These are phyloP conservation scores for Pleodorina starrii DNA, from an alignment of 139 green algal genomes.

Conservation along the genomic window DNA sequence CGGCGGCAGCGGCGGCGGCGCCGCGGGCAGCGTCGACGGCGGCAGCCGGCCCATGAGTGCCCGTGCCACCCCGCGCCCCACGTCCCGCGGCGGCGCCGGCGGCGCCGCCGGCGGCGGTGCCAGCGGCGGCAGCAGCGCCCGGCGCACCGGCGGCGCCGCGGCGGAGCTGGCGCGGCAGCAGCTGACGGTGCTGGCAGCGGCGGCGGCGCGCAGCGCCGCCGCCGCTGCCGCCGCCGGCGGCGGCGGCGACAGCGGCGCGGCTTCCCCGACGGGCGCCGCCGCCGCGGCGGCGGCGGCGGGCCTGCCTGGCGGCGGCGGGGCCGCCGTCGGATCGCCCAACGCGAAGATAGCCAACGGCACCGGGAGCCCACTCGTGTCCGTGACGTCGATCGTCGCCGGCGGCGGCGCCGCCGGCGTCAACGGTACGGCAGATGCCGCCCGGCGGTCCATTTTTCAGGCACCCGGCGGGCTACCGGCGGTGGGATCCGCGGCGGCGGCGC, in stretches of 20 bases:
- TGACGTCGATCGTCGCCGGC: neutral
- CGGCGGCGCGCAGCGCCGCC: neutral
- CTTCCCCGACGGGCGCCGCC: neutral
- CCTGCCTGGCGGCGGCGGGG: neutral
- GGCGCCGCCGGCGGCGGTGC: neutral
- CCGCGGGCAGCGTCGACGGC: neutral
- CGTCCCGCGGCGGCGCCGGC: neutral
- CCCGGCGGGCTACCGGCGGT: neutral
- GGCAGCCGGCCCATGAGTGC: neutral
- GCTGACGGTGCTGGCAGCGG: conserved; percentile 20
- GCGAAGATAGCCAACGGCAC: neutral
- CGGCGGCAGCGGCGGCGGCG: neutral
- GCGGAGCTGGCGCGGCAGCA: conserved; percentile 2
- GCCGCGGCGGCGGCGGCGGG: neutral
- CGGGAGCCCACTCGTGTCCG: neutral
- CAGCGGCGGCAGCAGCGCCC: neutral
- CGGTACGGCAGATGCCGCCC: neutral
- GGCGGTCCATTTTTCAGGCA: neutral
- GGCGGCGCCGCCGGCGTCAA: neutral
- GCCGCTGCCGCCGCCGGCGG: neutral
- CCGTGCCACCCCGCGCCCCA: neutral
- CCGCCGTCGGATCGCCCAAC: neutral
- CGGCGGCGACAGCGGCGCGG: neutral
- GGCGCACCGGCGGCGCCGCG: neutral
- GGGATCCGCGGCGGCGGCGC: neutral